phyloP scores from a whole-genome alignment of 257 asterid genomes.

The Petrea volubilis region DNA sequence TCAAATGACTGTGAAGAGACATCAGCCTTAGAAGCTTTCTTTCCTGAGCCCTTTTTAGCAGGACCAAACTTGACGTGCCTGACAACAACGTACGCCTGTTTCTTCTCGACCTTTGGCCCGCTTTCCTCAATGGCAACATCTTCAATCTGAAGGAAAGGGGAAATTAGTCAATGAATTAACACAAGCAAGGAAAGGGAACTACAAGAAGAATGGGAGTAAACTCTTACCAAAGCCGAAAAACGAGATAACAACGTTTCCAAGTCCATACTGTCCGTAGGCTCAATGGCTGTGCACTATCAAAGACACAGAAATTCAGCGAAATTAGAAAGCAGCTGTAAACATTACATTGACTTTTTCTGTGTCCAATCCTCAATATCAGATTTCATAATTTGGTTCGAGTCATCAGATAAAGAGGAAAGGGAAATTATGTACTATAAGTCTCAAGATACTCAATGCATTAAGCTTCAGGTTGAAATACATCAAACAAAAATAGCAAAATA shows the following conservation, averaged over 20 bases:
- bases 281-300: slow-evolving; percentile 63
- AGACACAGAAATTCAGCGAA: slow-evolving; percentile 21
- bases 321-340: background rate
- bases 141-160: slow-evolving; percentile 49
- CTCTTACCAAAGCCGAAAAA: slow-evolving; percentile 64
- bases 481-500: too few relatives aligned
- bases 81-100: slow-evolving; percentile 61
- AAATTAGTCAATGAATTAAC: background rate
- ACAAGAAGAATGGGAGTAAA: slow-evolving; percentile 16
- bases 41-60: slow-evolving; percentile 52
- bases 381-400: background rate
- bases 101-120: slow-evolving; percentile 54
- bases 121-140: slow-evolving; percentile 65
- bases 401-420: background rate
- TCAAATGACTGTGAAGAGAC: slow-evolving; percentile 16
- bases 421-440: background rate
- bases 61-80: slow-evolving; percentile 84
- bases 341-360: background rate
- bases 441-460: background rate
- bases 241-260: slow-evolving; percentile 56
- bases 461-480: too few relatives aligned
- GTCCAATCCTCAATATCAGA: background rate
- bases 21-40: slow-evolving; percentile 42
- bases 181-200: slow-evolving; percentile 9
- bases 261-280: slow-evolving; percentile 38